Evolutionary conservation across 1,284 basidiomycete genomes (phyloP).

Genomic region (Tilletiaria anomala): DNA sequence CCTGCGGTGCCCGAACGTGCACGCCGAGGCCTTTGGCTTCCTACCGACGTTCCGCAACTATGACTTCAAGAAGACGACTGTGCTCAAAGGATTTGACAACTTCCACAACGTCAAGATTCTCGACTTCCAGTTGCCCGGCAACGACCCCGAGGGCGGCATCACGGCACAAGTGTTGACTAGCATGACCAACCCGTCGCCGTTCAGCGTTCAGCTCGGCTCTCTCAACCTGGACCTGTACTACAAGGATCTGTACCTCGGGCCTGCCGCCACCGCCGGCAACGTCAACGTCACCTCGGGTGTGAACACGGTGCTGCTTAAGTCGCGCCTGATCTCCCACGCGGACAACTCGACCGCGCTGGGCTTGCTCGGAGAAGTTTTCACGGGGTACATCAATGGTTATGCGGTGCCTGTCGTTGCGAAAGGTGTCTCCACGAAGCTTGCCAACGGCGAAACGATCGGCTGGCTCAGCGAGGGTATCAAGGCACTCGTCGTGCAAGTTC

Average conservation of each 20-base stretch:
- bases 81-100: constrained; percentile 51
- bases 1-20: constrained; percentile 49
- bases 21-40: constrained; percentile 51
- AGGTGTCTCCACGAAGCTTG: constrained; percentile 47
- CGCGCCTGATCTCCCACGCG: constrained; percentile 50
- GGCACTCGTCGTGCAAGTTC: constrained; percentile 49
- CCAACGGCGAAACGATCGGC: constrained; percentile 49
- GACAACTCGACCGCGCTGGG: constrained; percentile 45
- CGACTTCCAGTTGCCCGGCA: constrained; percentile 58
- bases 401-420: constrained; percentile 50
- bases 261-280: constrained; percentile 42
- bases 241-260: constrained; percentile 50
- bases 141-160: constrained; percentile 56
- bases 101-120: constrained; percentile 51
- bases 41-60: constrained; percentile 30
- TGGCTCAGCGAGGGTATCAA: constrained; percentile 57
- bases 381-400: constrained; percentile 57
- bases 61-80: constrained; percentile 24
- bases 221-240: constrained; percentile 55
- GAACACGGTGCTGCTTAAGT: constrained; percentile 53
- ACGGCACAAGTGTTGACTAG: constrained; percentile 51
- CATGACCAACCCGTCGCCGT: constrained; percentile 58
- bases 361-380: constrained; percentile 53
- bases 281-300: constrained; percentile 41
- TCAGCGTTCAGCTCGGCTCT: constrained; percentile 55